Evolutionary conservation across 805 yeast species (phyloP).

Genomic region (Metschnikowia peoriensis): DNA sequence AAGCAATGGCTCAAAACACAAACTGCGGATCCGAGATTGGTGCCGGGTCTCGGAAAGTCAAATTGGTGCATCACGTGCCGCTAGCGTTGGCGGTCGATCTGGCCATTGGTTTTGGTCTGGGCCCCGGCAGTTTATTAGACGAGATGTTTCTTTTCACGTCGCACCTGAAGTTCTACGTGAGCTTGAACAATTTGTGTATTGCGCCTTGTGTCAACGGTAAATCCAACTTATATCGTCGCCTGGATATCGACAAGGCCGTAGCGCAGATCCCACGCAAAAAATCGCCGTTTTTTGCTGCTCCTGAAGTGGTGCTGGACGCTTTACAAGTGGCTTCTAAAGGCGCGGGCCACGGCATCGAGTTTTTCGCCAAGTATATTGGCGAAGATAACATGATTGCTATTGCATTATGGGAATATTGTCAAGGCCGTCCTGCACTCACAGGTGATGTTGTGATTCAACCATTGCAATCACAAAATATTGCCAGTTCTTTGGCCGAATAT

Average conservation of each 20-base stretch:
- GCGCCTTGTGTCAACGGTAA: conserved; percentile 95
- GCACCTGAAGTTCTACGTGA: conserved; percentile 81
- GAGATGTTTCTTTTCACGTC: conserved; percentile 83
- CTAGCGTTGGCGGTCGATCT: conserved; percentile 45
- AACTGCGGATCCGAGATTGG: conserved; percentile 47
- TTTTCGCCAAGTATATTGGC: conserved; percentile 79
- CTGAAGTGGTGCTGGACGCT: conserved; percentile 31
- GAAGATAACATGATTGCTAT: conserved; percentile 93
- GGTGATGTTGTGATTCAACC: conserved; percentile 83
- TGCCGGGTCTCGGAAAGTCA: conserved; percentile 40
- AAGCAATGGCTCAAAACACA: conserved; percentile 44
- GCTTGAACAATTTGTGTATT: conserved; percentile 66
- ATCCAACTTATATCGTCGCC: conserved; percentile 70
- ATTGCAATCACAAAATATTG: conserved; percentile 33
- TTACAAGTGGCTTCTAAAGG: conserved; percentile 26
- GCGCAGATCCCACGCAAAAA: conserved; percentile 28
- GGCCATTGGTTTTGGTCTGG: too few relatives aligned
- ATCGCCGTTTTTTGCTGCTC: conserved; percentile 32
- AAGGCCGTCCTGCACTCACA: conserved; percentile 72
- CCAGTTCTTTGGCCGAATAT: conserved; percentile 50
- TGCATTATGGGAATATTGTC: conserved; percentile 68
- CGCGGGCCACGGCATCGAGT: conserved; percentile 54
- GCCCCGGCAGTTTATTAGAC: conserved; percentile 45
- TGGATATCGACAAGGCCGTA: conserved; percentile 62
- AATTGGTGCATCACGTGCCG: conserved; percentile 81